Conservation (phyloP, 2,329 filamentous ascomycete species). For the Diplocarpon mali region DNA sequence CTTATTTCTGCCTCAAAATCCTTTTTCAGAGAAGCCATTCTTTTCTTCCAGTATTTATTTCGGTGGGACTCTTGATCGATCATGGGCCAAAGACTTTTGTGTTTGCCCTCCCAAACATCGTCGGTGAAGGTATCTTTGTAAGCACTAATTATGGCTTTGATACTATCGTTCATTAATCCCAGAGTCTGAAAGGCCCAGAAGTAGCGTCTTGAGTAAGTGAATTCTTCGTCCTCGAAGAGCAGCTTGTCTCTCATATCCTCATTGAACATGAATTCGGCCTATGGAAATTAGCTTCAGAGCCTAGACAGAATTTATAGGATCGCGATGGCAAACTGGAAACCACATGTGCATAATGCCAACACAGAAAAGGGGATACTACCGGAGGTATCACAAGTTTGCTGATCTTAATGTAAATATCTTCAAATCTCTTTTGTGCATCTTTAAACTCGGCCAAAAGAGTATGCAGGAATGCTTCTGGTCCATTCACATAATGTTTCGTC, state of each 20-base stretch:
- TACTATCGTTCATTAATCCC: constrained; percentile 46
- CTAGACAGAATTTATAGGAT: too few relatives aligned
- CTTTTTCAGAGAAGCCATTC: constrained; percentile 35
- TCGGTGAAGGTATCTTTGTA: constrained; percentile 47
- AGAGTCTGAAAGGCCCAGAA: constrained; percentile 54
- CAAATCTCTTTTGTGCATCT: constrained; percentile 47
- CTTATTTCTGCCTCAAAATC: constrained; percentile 36
- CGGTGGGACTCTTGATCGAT: constrained; percentile 35
- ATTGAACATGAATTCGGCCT: constrained; percentile 48
- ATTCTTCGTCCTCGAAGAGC: constrained; percentile 49
- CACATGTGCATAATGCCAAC: not conserved
- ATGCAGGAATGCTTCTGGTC: constrained; percentile 49
- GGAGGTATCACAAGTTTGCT: constrained; percentile 48
- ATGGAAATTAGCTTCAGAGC: not conserved
- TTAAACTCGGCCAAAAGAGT: constrained; percentile 47
- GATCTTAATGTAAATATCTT: constrained; percentile 44
- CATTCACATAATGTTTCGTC: constrained; percentile 45
- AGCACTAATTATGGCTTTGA: constrained; percentile 45
- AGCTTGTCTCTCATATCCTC: constrained; percentile 43
- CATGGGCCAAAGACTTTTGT: constrained; percentile 45
- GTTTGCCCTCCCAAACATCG: constrained; percentile 45
- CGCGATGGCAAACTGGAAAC: not conserved
- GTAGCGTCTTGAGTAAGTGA: constrained; percentile 50
- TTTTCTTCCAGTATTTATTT: constrained; percentile 35
- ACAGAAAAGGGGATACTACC: constrained; percentile 23